A percentile compares a stretch with the other conserved stretches of the same genome.
phyloP scores from a whole-genome alignment of 2,329 filamentous ascomycete genomes.

The Fusarium sp. region DNA sequence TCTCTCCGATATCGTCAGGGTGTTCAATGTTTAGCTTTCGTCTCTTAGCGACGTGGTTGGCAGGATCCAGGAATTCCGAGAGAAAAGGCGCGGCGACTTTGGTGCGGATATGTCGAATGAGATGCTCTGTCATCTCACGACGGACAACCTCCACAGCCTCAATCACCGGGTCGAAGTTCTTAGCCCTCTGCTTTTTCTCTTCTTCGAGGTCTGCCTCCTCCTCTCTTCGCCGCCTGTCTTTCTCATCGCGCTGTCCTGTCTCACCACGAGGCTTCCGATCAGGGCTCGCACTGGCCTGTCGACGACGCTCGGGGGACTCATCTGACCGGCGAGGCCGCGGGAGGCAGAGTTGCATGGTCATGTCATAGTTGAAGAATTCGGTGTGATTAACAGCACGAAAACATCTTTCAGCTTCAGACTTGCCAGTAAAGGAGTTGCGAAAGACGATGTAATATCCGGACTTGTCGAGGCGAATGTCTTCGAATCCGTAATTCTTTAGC shows the following conservation, averaged over 20 bases:
- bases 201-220: constrained; percentile 87
- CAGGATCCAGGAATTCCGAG: constrained; percentile 84
- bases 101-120: constrained; percentile 89
- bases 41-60: constrained; percentile 82
- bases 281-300: constrained; percentile 52
- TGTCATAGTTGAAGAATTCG: constrained; percentile 88
- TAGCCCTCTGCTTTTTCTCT: constrained; percentile 88
- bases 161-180: constrained; percentile 88
- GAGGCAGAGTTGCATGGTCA: constrained; percentile 85
- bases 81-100: constrained; percentile 86
- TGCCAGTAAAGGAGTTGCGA: constrained; percentile 79
- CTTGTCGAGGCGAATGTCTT: constrained; percentile 84
- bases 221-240: constrained; percentile 74
- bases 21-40: constrained; percentile 82
- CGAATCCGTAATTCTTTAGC: constrained; percentile 83
- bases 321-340: constrained; percentile 45
- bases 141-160: constrained; percentile 85
- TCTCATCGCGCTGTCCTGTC: constrained; percentile 64
- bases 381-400: constrained; percentile 82
- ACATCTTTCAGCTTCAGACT: constrained; percentile 84
- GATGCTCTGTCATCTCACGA: constrained; percentile 84
- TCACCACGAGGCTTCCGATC: constrained; percentile 45
- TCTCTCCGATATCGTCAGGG: constrained; percentile 69
- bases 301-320: constrained; percentile 41
- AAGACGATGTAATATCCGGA: constrained; percentile 95